Evolutionary conservation across 805 yeast genomes (phyloP).

Genomic region (Ogataea trehalophila): DNA sequence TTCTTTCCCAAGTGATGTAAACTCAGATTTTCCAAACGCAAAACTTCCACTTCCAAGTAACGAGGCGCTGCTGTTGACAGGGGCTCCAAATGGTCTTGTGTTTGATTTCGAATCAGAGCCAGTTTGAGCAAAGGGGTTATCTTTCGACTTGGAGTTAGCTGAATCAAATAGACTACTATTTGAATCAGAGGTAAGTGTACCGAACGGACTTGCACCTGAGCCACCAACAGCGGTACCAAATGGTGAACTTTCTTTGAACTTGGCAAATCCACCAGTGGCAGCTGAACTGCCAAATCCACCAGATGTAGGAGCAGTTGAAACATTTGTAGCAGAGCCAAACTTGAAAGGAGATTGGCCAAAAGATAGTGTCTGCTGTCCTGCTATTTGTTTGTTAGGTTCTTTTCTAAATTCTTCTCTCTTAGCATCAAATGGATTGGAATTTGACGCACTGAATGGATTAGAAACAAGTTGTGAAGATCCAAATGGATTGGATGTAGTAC

Average conservation of each 20-base stretch:
- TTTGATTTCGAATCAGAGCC: background rate
- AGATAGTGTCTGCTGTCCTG: background rate
- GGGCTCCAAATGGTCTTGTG: constrained; percentile 3
- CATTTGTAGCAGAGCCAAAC: background rate
- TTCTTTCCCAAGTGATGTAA: no score
- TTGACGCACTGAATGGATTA: background rate
- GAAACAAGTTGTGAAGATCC: background rate
- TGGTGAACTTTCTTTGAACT: background rate
- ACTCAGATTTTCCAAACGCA: no score
- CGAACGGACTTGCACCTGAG: background rate
- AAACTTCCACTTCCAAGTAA: no score
- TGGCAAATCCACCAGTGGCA: constrained; percentile 15
- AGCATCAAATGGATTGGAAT: background rate
- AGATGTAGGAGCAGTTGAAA: constrained; percentile 4
- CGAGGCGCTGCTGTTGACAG: no score
- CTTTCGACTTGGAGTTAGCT: background rate
- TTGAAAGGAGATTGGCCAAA: constrained; percentile 4
- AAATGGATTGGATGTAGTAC: background rate
- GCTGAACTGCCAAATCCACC: constrained; percentile 10
- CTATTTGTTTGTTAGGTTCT: background rate
- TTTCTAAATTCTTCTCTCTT: background rate
- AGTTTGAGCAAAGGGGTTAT: background rate
- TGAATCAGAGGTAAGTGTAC: background rate
- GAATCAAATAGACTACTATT: background rate
- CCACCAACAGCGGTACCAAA: background rate